Evolutionary conservation across 2,329 filamentous ascomycete genomes (phyloP), one percentile per base, ranked within the genome.

Genomic region (Colletotrichum orchidophilum): DNA sequence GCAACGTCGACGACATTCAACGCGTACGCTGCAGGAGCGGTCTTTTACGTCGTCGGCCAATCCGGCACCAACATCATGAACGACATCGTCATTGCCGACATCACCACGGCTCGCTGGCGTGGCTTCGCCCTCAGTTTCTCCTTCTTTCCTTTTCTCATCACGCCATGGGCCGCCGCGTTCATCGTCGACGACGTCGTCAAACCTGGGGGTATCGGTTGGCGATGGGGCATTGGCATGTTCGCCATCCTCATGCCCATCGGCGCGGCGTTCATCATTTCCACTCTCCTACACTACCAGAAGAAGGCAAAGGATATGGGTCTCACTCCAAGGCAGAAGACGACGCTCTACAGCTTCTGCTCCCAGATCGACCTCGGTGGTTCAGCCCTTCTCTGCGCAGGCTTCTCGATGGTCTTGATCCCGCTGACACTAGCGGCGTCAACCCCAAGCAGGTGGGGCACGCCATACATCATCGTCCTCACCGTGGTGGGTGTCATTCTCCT

Each of bases 341-440:
- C 52, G 50, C 55, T 54, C 29, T 74, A 54, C 67, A 76, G 50
- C 75, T 77, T 52, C 27, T 70, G 62, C 46, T 66, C 66, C 9
- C 66, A 70, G 72, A 76, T 50, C 63, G 84, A 24, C 66, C 85
- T 52, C 86, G 88, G 11, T 80, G 88, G 26, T 63, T 88, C 29
- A 7, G 15, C 46, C 2, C 77, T 90, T 2, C 66, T 89, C 73
- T 81, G 84, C 31, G 79, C 78, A 5, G 87, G 86, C 8, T 82
- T 88, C 52, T 81, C 83, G 8, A 77, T 89, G 33, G 86, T 91
- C 73, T 78, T 91, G 26, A 81, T 91, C 2, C 89, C 89, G 1
- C 85, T 91, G 75, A 89, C 84, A 8, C 79, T 91, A 21, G 83
- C 83, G 15, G 79, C 81, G 15, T 53, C 29, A 80, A 79, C 60